Evolutionary conservation across 805 yeast species (phyloP).

Genomic region (Candida schatavii): DNA sequence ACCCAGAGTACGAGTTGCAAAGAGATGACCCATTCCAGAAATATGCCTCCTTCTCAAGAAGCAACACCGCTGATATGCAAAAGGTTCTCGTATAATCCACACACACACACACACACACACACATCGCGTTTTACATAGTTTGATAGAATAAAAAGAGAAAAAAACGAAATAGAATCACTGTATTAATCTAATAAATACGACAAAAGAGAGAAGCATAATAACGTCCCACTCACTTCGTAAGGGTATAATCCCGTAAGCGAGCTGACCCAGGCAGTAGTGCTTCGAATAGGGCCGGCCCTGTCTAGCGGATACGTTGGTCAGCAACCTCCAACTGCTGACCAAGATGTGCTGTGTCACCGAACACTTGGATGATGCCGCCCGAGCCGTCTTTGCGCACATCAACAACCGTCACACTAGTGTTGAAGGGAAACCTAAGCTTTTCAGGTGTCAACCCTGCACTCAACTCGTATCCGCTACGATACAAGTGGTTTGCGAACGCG

Average conservation of each 20-base stretch:
- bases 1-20: conserved; percentile 65
- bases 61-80: conserved; percentile 35
- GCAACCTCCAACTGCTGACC: conserved; percentile 52
- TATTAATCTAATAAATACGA: no score
- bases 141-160: no score
- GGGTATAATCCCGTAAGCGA: no score
- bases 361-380: conserved; percentile 44
- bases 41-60: conserved; percentile 57
- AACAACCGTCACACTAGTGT: conserved; percentile 69
- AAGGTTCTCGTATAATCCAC: not conserved
- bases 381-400: conserved; percentile 46
- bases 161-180: no score
- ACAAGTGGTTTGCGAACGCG: conserved; percentile 51
- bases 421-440: conserved; percentile 59
- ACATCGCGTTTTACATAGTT: no score
- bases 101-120: no score
- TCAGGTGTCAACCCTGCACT: conserved; percentile 35
- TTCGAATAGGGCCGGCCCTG: no score
- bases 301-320: conserved; percentile 47
- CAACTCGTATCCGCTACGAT: conserved; percentile 35
- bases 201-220: no score
- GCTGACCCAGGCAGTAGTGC: no score
- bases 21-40: conserved; percentile 60
- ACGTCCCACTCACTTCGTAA: no score
- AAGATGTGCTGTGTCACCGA: conserved; percentile 70